Percentiles rank a stretch among this genome's conserved stretches.
Conservation (phyloP, 805 yeast species). For the Saturnispora halmiae region DNA sequence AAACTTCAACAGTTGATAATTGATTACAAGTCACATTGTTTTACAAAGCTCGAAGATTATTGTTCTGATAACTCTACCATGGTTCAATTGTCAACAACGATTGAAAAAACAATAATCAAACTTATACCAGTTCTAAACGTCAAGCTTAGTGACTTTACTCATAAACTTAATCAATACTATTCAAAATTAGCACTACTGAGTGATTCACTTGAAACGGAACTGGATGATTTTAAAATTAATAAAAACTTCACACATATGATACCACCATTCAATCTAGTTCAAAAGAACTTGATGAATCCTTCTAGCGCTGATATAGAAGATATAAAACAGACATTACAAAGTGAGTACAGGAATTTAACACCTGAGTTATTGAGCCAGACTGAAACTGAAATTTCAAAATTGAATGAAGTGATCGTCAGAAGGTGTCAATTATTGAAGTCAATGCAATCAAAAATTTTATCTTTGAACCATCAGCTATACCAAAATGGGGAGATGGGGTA, state of each 20-base stretch:
- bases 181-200: conserved; percentile 13
- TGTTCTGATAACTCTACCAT: conserved; percentile 20
- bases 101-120: conserved; percentile 19
- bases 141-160: conserved; percentile 16
- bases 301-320: conserved; percentile 10
- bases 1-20: conserved; percentile 19
- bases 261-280: conserved; percentile 19
- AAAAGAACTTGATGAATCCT: neutral
- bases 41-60: conserved; percentile 16
- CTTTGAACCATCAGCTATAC: conserved; percentile 9
- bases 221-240: conserved; percentile 17
- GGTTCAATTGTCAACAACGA: conserved; percentile 17
- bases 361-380: conserved; percentile 21
- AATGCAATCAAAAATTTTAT: conserved; percentile 2
- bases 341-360: conserved; percentile 23
- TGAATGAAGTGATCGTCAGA: conserved; percentile 15
- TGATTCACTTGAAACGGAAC: neutral
- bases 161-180: conserved; percentile 21
- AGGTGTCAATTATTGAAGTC: conserved; percentile 4
- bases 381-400: conserved; percentile 23
- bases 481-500: conserved; percentile 7
- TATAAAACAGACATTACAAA: conserved; percentile 21
- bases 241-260: conserved; percentile 16
- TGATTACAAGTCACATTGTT: conserved; percentile 17
- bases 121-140: conserved; percentile 23